Conservation (phyloP, 768 basidiomycete species). For the Auricularia auricula-judae region DNA sequence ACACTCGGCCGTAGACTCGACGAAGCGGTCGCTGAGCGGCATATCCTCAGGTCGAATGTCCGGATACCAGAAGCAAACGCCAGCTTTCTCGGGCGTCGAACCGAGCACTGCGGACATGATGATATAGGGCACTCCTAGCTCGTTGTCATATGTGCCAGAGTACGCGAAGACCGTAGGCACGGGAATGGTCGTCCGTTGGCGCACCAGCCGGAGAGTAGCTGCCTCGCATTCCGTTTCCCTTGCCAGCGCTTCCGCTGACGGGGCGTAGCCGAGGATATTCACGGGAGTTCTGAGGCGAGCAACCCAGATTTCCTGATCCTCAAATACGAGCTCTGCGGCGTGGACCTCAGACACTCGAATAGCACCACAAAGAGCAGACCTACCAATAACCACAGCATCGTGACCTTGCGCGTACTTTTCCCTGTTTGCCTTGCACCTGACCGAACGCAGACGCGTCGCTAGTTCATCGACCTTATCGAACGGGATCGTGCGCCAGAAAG, state of each 20-base stretch:
- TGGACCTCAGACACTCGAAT: background rate
- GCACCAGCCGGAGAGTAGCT: background rate
- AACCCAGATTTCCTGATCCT: background rate
- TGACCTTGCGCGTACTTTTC: background rate
- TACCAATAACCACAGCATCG: background rate
- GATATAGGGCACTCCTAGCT: background rate
- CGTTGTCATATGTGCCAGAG: background rate
- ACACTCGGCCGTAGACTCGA: background rate
- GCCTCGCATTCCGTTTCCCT: background rate
- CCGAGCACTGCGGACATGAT: background rate
- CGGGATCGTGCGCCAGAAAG: background rate
- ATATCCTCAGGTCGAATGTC: background rate
- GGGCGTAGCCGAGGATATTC: background rate
- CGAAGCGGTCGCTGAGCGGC: background rate
- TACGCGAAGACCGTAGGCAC: background rate
- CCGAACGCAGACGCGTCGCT: background rate
- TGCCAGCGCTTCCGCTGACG: background rate
- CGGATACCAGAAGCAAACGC: background rate
- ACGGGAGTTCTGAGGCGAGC: background rate
- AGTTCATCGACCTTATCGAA: background rate
- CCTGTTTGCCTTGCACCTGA: background rate
- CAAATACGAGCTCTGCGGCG: background rate
- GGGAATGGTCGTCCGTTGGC: background rate
- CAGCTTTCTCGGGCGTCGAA: background rate
- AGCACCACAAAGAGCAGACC: background rate